Conservation (phyloP, 257 asterid genomes). For the Solanum chaucha region DNA sequence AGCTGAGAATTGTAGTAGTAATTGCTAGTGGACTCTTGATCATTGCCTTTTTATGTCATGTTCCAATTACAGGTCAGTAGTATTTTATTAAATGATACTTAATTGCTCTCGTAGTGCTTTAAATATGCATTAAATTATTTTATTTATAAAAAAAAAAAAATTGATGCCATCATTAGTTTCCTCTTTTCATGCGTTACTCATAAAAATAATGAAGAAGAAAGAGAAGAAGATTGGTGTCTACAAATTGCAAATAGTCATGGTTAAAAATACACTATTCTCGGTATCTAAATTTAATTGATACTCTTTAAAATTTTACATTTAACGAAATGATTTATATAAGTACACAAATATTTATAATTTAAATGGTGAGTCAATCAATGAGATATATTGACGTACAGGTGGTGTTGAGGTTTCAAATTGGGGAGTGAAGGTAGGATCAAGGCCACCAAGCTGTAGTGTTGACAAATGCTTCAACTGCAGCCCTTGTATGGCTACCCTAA, state of each 20-base stretch:
- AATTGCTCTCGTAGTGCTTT: background rate
- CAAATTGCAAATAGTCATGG: background rate
- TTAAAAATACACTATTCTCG: background rate
- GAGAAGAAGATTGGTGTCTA: background rate
- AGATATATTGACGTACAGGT: background rate
- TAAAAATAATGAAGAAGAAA: background rate
- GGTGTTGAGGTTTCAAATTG: background rate
- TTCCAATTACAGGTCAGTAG: background rate
- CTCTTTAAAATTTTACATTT: background rate
- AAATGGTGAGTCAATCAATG: background rate
- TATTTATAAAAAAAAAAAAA: too few relatives aligned
- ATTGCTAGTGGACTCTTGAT: background rate
- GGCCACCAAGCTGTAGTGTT: slow-evolving; percentile 7
- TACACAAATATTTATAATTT: background rate
- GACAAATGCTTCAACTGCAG: slow-evolving; percentile 7
- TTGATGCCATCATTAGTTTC: background rate
- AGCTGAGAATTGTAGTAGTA: background rate
- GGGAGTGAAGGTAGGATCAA: slow-evolving; percentile 4
- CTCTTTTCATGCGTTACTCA: background rate
- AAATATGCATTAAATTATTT: background rate
- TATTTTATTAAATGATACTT: background rate
- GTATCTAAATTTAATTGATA: background rate
- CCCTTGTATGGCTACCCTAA: slow-evolving; percentile 5
- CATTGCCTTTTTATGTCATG: background rate
- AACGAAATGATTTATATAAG: background rate